These are phyloP conservation scores for Berkeleyomyces basicola DNA, from an alignment of 2,329 filamentous ascomycete species.

Conservation along the genomic window DNA sequence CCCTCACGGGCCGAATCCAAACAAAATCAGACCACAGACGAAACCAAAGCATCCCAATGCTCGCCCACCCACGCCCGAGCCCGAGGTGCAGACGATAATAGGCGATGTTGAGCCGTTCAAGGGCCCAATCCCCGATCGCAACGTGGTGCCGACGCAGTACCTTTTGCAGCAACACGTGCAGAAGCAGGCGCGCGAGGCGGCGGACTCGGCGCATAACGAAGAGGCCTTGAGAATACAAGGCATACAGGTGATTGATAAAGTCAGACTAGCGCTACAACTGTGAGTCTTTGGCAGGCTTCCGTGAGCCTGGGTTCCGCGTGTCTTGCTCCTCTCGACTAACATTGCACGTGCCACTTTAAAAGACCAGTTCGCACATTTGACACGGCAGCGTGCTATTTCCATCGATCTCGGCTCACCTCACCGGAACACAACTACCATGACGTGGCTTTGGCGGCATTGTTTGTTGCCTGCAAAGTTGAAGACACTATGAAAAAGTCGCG, in stretches of 20 bases:
- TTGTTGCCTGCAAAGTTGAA: slow-evolving; percentile 92
- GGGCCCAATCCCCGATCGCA: slow-evolving; percentile 31
- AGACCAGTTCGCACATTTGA: slow-evolving; percentile 78
- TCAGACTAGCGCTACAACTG: slow-evolving; percentile 64
- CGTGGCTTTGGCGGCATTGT: slow-evolving; percentile 71
- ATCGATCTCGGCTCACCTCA: slow-evolving; percentile 79
- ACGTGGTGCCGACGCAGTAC: slow-evolving; percentile 47
- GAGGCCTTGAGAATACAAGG: slow-evolving; percentile 70
- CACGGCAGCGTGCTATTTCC: slow-evolving; percentile 82
- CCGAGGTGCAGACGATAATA: slow-evolving; percentile 9
- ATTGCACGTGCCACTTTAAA: neutral
- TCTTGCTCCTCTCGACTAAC: slow-evolving; percentile 4
- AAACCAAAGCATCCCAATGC: neutral
- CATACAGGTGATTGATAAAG: slow-evolving; percentile 74
- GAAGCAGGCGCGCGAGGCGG: slow-evolving; percentile 50
- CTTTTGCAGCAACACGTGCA: slow-evolving; percentile 68
- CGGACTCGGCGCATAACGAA: slow-evolving; percentile 56
- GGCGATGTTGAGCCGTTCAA: slow-evolving; percentile 14
- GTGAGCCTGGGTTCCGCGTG: neutral
- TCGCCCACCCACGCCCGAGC: slow-evolving; percentile 2
- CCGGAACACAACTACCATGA: slow-evolving; percentile 78
- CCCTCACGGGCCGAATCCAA: neutral
- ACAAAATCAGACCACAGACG: slow-evolving; percentile 2
- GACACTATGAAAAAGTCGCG: slow-evolving; percentile 94
- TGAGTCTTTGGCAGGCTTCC: slow-evolving; percentile 26